Conservation (phyloP, 108 stramenopile species). For the Seminavis robusta region DNA sequence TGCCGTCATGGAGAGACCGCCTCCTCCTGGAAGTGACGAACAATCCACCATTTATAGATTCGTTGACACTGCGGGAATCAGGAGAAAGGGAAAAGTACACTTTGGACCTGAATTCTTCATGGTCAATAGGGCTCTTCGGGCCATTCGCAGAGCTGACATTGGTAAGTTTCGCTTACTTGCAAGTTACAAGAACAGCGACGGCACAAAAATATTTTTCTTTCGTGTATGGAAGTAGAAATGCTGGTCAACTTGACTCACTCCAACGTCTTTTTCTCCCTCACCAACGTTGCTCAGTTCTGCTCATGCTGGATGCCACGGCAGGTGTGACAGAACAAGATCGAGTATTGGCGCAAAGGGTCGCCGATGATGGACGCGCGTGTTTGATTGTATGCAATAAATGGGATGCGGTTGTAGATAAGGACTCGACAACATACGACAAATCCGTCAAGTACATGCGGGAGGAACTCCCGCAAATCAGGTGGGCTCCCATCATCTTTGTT, state of each 20-base stretch:
- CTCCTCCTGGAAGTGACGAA: constrained; percentile 37
- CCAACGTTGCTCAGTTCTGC: constrained; percentile 47
- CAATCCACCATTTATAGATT: constrained; percentile 86
- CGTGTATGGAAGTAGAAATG: neutral
- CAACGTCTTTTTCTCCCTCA: constrained; percentile 7
- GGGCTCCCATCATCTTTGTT: constrained; percentile 96
- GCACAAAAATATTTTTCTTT: constrained; percentile 3
- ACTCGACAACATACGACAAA: constrained; percentile 77
- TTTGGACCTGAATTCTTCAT: constrained; percentile 97
- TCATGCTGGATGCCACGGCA: constrained; percentile 94
- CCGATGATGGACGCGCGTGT: constrained; percentile 95
- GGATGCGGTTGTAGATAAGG: constrained; percentile 96
- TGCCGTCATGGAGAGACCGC: constrained; percentile 87
- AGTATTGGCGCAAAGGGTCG: constrained; percentile 86
- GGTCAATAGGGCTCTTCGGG: constrained; percentile 95
- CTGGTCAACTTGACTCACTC: neutral
- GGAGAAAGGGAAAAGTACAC: constrained; percentile 92
- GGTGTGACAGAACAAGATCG: constrained; percentile 97
- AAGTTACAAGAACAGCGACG: neutral
- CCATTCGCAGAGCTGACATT: constrained; percentile 94
- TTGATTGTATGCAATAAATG: constrained; percentile 98
- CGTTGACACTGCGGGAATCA: constrained; percentile 98
- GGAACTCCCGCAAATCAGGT: constrained; percentile 85
- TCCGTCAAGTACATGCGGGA: constrained; percentile 84
- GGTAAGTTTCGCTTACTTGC: constrained; percentile 17